A percentile compares a stretch with the other conserved stretches of the same genome.
Conservation (phyloP, 2,329 filamentous ascomycete species). For the Diaporthe vexans region DNA sequence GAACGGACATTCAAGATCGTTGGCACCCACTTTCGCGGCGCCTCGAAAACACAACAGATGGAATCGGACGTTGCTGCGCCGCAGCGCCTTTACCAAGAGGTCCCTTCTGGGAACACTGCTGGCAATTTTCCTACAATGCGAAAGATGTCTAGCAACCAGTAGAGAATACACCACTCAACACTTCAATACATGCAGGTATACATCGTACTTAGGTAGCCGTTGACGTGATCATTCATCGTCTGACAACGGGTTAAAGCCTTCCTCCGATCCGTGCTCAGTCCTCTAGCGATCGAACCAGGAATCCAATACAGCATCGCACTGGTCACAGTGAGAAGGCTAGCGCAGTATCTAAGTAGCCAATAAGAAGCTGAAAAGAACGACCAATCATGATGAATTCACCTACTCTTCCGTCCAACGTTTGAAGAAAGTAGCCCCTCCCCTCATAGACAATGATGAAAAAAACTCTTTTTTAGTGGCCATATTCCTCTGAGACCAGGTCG, state of each 20-base stretch:
- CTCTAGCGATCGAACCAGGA: neutral
- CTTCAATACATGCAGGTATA: neutral
- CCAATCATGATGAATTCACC: neutral
- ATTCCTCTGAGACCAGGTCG: neutral
- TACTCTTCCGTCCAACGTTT: neutral
- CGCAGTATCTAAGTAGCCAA: neutral
- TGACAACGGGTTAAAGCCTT: neutral
- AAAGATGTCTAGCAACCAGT: neutral
- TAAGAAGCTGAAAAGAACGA: neutral
- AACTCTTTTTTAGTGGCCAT: neutral
- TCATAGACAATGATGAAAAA: neutral
- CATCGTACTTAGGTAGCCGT: too few species aligned
- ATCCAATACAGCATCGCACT: neutral
- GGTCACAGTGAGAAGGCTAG: neutral
- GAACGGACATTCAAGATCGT: too few species aligned
- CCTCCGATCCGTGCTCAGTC: neutral
- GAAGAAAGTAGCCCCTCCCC: neutral
- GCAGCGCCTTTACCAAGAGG: too few species aligned
- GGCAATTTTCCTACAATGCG: too few species aligned
- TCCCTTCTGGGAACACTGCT: too few species aligned
- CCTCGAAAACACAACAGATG: too few species aligned
- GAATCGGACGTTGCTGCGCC: too few species aligned
- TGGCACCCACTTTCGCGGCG: too few species aligned
- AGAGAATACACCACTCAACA: neutral
- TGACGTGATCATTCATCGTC: neutral